These are phyloP conservation scores for Chrysosphaeria jannelii DNA, from an alignment of 2,329 filamentous ascomycete species.

Conservation along the genomic window DNA sequence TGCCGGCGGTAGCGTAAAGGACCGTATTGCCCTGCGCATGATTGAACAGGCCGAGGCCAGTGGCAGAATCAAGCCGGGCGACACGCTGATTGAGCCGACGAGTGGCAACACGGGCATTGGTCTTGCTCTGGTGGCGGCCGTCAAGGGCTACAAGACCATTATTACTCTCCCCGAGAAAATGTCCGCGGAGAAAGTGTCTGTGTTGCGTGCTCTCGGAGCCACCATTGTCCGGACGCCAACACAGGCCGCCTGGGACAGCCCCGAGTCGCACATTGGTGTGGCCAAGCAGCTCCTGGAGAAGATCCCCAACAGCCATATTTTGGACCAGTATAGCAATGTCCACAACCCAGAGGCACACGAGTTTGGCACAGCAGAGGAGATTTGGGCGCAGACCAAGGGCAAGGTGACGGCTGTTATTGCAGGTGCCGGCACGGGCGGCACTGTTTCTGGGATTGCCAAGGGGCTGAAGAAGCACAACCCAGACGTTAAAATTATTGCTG, in stretches of 20 bases:
- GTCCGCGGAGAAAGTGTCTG: constrained; percentile 86
- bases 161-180: constrained; percentile 98
- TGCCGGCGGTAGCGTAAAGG: constrained; percentile 78
- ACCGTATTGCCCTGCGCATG: constrained; percentile 89
- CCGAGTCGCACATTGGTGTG: constrained; percentile 91
- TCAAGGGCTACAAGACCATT: constrained; percentile 96
- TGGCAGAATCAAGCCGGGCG: constrained; percentile 84
- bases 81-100: constrained; percentile 92
- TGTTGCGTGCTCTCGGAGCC: constrained; percentile 73
- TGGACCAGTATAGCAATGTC: constrained; percentile 80
- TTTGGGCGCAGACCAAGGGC: constrained; percentile 72
- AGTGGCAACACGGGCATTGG: constrained; percentile 97
- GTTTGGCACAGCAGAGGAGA: constrained; percentile 79
- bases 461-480: constrained; percentile 70
- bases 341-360: constrained; percentile 91
- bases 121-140: constrained; percentile 69
- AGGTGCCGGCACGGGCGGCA: constrained; percentile 83
- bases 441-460: constrained; percentile 64
- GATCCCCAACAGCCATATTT: constrained; percentile 84
- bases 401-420: constrained; percentile 62
- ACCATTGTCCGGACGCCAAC: constrained; percentile 96
- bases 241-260: constrained; percentile 76
- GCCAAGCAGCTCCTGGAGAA: constrained; percentile 75
- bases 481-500: constrained; percentile 65
- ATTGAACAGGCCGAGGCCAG: constrained; percentile 78